phyloP scores from a whole-genome alignment of 2,329 filamentous ascomycete genomes.

The Sclerotinia glacialis region DNA sequence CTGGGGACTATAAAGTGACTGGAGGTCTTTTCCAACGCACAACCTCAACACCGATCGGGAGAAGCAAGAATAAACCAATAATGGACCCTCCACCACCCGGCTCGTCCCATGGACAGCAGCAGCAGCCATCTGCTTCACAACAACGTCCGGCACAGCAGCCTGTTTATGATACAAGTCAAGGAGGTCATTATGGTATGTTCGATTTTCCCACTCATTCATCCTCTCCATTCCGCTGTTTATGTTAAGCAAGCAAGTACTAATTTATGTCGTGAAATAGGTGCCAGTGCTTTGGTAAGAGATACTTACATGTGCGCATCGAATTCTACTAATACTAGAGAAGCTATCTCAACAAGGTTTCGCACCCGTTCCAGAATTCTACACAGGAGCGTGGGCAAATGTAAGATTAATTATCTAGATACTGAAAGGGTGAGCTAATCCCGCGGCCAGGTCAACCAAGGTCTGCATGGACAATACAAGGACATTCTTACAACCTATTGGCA shows the following conservation, averaged over 20 bases:
- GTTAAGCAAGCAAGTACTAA: constrained; percentile 32
- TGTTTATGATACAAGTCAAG: constrained; percentile 70
- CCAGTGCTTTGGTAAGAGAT: constrained; percentile 62
- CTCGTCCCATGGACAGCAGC: constrained; percentile 55
- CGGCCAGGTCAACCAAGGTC: constrained; percentile 83
- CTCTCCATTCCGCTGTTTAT: neutral
- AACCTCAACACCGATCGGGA: constrained; percentile 10
- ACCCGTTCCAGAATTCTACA: constrained; percentile 86
- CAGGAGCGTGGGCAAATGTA: constrained; percentile 93
- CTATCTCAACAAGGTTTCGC: constrained; percentile 84
- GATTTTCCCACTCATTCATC: neutral
- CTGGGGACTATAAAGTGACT: constrained; percentile 2
- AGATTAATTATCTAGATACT: constrained; percentile 38
- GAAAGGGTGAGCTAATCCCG: constrained; percentile 30
- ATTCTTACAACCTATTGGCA: constrained; percentile 99
- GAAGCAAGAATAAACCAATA: constrained; percentile 28
- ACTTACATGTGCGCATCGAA: constrained; percentile 14
- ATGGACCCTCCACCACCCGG: constrained; percentile 57
- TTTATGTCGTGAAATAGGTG: constrained; percentile 48
- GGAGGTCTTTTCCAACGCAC: constrained; percentile 5
- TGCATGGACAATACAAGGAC: constrained; percentile 89
- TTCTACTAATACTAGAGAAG: constrained; percentile 47
- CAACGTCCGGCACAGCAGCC: constrained; percentile 40
- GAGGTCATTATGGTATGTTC: constrained; percentile 72
- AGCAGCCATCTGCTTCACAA: constrained; percentile 46